These are phyloP conservation scores for Ramalina peruviana DNA, from an alignment of 495 filamentous ascomycete species.

Conservation along the genomic window DNA sequence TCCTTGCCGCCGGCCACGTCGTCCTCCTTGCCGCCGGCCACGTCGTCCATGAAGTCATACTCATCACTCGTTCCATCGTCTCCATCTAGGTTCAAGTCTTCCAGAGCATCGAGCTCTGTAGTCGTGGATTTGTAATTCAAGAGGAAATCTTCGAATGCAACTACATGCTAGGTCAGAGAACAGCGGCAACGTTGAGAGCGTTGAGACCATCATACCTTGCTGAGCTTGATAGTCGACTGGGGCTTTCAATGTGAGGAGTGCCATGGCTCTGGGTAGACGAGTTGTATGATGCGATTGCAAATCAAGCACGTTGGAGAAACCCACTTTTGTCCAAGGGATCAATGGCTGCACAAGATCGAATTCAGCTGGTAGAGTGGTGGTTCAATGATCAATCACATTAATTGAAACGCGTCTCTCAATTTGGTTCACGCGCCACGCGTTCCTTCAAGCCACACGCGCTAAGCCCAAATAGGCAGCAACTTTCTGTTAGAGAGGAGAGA, in stretches of 20 bases:
- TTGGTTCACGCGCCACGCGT: neutral
- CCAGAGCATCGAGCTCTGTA: slow-evolving; percentile 58
- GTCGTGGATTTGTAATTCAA: slow-evolving; percentile 72
- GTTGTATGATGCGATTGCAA: neutral
- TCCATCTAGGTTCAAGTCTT: slow-evolving; percentile 74
- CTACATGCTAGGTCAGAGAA: slow-evolving; percentile 9
- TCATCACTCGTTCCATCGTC: slow-evolving; percentile 63
- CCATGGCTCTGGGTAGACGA: slow-evolving; percentile 39
- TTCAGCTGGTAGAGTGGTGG: neutral
- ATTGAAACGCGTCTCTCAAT: neutral
- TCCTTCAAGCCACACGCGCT: neutral
- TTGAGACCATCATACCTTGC: slow-evolving; percentile 39
- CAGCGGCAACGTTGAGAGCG: neutral
- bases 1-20: too few species aligned
- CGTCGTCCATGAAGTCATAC: slow-evolving; percentile 89
- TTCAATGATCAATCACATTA: too few species aligned
- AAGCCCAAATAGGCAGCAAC: too few species aligned
- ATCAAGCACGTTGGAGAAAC: neutral
- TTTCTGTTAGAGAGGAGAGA: too few species aligned
- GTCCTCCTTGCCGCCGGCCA: slow-evolving; percentile 43
- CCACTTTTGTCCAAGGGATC: neutral
- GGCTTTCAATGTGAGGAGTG: slow-evolving; percentile 57
- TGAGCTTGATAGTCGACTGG: slow-evolving; percentile 80
- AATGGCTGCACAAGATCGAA: neutral
- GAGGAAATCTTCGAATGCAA: slow-evolving; percentile 82